Conservation (phyloP, 2,329 filamentous ascomycete genomes). For the Verticillium nubilum region DNA sequence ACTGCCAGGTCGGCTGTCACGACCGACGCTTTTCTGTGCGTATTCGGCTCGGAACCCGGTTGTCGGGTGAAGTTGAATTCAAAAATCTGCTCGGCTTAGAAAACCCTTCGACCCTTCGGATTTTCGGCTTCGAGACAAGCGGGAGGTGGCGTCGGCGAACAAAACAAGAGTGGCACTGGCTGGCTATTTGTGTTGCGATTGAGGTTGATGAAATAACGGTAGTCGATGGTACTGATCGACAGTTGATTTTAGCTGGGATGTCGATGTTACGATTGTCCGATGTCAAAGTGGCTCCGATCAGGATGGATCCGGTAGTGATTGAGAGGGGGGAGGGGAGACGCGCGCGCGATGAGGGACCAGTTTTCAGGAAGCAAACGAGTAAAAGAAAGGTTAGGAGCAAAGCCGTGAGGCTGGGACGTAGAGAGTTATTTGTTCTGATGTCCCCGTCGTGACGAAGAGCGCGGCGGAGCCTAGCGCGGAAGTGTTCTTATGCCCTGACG, state of each 20-base stretch:
- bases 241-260: background rate
- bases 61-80: background rate
- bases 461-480: background rate
- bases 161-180: background rate
- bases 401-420: background rate
- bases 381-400: background rate
- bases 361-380: background rate
- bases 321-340: background rate
- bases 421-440: background rate
- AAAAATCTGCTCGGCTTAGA: background rate
- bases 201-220: background rate
- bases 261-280: background rate
- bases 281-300: background rate
- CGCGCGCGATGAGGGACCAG: constrained; percentile 6
- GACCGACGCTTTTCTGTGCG: constrained; percentile 14
- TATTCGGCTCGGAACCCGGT: background rate
- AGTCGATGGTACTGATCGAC: background rate
- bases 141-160: background rate
- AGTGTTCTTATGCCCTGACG: background rate
- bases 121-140: background rate
- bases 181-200: background rate
- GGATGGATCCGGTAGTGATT: background rate
- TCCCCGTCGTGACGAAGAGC: background rate
- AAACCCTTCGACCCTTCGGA: background rate
- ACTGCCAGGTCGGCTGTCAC: constrained; percentile 22